Conservation (phyloP, 2,329 filamentous ascomycete genomes). For the Coniochaeta ligniaria region DNA sequence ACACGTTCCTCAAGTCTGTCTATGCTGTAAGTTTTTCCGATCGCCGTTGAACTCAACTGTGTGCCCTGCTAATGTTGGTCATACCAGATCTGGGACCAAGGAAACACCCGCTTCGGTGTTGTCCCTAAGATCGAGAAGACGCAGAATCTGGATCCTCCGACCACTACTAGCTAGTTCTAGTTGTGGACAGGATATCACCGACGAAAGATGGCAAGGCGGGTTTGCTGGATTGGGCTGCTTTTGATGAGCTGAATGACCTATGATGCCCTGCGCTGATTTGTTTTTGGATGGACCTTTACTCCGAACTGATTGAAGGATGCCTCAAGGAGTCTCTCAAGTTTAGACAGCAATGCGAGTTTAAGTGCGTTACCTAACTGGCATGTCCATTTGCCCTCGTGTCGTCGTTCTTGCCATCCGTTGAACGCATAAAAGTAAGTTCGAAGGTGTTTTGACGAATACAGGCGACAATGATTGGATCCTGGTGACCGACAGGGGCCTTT, state of each 20-base stretch:
- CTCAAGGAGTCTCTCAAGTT: neutral
- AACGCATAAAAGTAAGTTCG: neutral
- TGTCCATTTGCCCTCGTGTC: neutral
- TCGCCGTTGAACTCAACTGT: neutral
- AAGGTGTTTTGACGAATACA: too few relatives aligned
- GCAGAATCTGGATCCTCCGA: conserved; percentile 21
- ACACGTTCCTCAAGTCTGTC: conserved; percentile 56
- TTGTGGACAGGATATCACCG: neutral
- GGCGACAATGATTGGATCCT: too few relatives aligned
- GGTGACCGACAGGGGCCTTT: too few relatives aligned
- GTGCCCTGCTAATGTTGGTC: conserved; percentile 5
- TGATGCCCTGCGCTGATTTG: neutral
- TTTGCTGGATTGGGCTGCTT: neutral
- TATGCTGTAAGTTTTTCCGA: conserved; percentile 47
- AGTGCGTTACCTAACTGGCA: neutral
- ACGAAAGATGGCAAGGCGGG: neutral
- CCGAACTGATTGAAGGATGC: neutral
- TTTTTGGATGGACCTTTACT: neutral
- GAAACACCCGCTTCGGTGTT: conserved; percentile 50
- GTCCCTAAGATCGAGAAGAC: conserved; percentile 44
- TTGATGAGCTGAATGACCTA: neutral
- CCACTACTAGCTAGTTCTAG: neutral
- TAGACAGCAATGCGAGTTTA: neutral
- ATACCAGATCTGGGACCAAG: conserved; percentile 53
- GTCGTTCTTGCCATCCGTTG: neutral